These are phyloP conservation scores for Lithospermum erythrorhizon DNA, from an alignment of 257 asterid species.

Conservation along the genomic window DNA sequence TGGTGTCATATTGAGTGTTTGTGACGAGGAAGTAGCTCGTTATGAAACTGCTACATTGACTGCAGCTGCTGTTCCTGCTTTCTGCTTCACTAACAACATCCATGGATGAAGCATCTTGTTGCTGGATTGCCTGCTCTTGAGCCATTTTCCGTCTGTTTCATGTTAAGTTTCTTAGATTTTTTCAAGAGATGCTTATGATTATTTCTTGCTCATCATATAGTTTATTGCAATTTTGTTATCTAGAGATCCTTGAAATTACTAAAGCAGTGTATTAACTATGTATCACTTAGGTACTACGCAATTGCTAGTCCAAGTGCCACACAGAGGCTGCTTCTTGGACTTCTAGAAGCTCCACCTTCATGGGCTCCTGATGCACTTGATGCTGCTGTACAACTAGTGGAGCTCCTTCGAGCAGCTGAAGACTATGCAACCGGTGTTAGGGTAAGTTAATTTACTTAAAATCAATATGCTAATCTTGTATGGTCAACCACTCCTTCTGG, in stretches of 20 bases:
- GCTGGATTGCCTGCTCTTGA: slow-evolving; percentile 99
- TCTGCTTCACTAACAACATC: slow-evolving; percentile 92
- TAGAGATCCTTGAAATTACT: background rate
- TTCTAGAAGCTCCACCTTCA: slow-evolving; percentile 97
- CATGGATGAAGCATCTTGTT: slow-evolving; percentile 98
- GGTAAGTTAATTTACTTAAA: slow-evolving; percentile 29
- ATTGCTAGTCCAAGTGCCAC: slow-evolving; percentile 99
- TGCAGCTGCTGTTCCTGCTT: slow-evolving; percentile 97
- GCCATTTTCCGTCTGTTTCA: slow-evolving; percentile 98
- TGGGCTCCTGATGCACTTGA: slow-evolving; percentile 99
- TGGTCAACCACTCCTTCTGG: background rate
- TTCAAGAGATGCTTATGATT: background rate
- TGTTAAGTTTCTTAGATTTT: slow-evolving; percentile 28
- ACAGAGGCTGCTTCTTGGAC: slow-evolving; percentile 94
- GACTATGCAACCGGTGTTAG: slow-evolving; percentile 91
- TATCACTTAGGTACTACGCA: slow-evolving; percentile 70
- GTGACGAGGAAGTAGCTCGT: slow-evolving; percentile 97
- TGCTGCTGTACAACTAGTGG: slow-evolving; percentile 98
- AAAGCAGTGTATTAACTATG: slow-evolving; percentile 10
- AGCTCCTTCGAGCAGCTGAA: slow-evolving; percentile 97
- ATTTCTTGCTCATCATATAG: background rate
- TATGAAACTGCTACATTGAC: slow-evolving; percentile 95
- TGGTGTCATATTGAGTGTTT: slow-evolving; percentile 96
- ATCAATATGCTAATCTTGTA: background rate
- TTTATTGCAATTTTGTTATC: background rate